Evolutionary conservation across 2,329 filamentous ascomycete genomes (phyloP), one percentile per base, ranked within the genome.

Genomic region (Mollisiaceae sp.): DNA sequence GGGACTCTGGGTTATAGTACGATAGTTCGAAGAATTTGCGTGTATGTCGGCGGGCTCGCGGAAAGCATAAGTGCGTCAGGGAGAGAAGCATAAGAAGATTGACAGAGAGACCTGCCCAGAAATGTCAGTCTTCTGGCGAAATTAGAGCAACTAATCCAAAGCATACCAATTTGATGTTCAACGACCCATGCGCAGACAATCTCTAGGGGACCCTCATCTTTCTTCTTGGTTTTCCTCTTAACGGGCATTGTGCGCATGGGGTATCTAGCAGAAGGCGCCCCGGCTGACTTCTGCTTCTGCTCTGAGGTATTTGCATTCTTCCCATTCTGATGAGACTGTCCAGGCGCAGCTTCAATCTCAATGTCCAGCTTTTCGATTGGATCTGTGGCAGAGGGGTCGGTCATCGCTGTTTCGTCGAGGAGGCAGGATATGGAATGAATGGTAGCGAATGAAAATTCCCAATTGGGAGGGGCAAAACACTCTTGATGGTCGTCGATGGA

Each of bases 11-110:
- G 76, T 94, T 91, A 78, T 90, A 89, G 81, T 98, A 95, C 65
- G 92, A 94, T 65, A 97, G 85, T 64, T 88, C 86, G 80, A 97
- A 93, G 82, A 97, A 97, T 72, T 94, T 95, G 74, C 85, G 84
- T n/a, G 93, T 97, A 74, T 91, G 88, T 61, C 85, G 82, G 70
- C 92, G 88, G 58, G 93, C 88, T 73, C 89, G 90, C 60, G 94
- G 93, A 76, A 97, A 93, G 75, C 90, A 89, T 73, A 89, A 81
- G 80, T 97, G 93, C 63, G 92, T 88, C 70, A 97, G 87, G 77
- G 91, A 88, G 70, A 97, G 87, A 70, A 96, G 88, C 64, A 92
- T 87, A 69, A 97, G 82, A 65, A 95, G 88, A 77, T 96, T 97
- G 78, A 95, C 85, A 14, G 93, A 92, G 71, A 97, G 87, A 67